Evolutionary conservation across 192 early-diverging fungal genomes (phyloP), one percentile per base, ranked within the genome.

Genomic region (Coemansia sp.): DNA sequence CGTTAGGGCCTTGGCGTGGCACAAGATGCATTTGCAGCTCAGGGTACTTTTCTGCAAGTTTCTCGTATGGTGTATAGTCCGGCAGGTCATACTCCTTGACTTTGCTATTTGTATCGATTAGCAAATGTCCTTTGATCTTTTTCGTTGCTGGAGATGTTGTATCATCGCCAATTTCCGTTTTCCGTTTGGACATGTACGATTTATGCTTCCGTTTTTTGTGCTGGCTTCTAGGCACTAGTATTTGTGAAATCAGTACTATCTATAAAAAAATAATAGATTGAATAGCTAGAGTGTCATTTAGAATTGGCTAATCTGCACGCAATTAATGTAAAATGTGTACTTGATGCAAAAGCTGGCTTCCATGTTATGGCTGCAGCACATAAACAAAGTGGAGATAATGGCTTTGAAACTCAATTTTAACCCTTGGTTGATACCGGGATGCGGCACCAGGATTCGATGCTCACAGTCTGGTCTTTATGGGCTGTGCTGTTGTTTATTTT

Each of bases 11-110:
- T 1, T 43, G 31, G 16, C 18, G 12, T 2, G 57, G 9, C 8
- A 59, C n/a, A 33, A 79, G 43, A 39, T 70, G 40, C 30, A 52
- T 31, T 12, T 46, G 21, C 9, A 79, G 61, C 21, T 58, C 61
- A 23, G 64, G 61, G 26, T 59, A 67, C 12, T 56, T 18, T 9
- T 57, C 34, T 4, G 77, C 62, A 7, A 79, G 25, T 4, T 23
- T 15, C 13, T 45, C 31, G 43, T 70, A 79, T 31, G 67, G 48
- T 2, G 70, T 67, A 18, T 46, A 15, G 0, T 29, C 59, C 1
- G 77, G 77, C 45, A 79, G 51, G 23, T 59, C 57, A 21, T 67
- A 66, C 25, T 25, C 13, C 8, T 8, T 62, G 31, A 2, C 25
- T 6, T 20, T 29, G 37, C 7, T 53, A 7, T 20, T 25, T 0